phyloP scores from a whole-genome alignment of 768 basidiomycete species.

The Sarcodon aspratus region DNA sequence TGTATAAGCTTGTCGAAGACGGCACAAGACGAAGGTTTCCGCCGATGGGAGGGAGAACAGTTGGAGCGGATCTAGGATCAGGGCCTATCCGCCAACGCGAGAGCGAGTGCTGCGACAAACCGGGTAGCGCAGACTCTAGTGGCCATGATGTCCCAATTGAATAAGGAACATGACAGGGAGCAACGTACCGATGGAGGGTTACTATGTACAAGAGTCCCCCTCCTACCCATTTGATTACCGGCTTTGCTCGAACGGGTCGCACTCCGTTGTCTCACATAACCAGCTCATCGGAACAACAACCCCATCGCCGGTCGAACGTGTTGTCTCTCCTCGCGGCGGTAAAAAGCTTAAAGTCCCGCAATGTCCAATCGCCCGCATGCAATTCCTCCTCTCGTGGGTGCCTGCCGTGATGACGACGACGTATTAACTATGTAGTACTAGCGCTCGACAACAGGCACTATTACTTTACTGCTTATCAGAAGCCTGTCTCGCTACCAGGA shows the following conservation, averaged over 20 bases:
- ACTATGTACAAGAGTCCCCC: background rate
- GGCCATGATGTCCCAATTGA: background rate
- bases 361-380: background rate
- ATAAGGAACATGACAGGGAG: background rate
- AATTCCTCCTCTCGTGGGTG: background rate
- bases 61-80: background rate
- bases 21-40: too few species aligned
- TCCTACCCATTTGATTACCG: background rate
- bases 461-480: background rate
- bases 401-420: background rate
- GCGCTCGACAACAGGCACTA: slow-evolving; percentile 2
- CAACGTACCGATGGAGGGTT: background rate
- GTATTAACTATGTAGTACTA: background rate
- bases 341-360: background rate
- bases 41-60: too few species aligned
- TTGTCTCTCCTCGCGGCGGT: background rate
- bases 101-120: slow-evolving; percentile 5
- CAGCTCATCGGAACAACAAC: background rate
- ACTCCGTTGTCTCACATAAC: background rate
- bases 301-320: too few species aligned
- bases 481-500: background rate
- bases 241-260: background rate
- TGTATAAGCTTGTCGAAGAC: too few species aligned
- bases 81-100: slow-evolving; percentile 3
- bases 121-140: background rate